Evolutionary conservation across 2,329 filamentous ascomycete genomes (phyloP).

Genomic region (Colletotrichum camelliae): DNA sequence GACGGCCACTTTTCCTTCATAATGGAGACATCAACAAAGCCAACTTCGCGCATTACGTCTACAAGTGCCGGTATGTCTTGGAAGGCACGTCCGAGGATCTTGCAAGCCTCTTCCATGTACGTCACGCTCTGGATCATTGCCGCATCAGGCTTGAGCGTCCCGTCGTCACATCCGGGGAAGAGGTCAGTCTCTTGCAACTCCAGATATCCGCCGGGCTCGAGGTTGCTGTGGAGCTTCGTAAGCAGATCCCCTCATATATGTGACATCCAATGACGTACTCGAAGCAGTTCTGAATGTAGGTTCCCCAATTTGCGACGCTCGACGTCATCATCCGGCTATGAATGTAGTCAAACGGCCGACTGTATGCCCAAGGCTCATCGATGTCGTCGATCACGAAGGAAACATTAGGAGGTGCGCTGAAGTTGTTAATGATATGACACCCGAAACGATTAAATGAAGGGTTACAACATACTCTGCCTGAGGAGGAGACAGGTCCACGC

Average conservation of each 20-base stretch:
- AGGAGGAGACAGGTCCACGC: constrained; percentile 46
- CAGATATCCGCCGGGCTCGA: constrained; percentile 48
- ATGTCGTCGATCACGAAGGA: constrained; percentile 50
- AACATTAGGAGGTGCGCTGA: constrained; percentile 52
- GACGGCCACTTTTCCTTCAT: constrained; percentile 53
- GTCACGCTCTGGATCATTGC: constrained; percentile 34
- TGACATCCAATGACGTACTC: constrained; percentile 21
- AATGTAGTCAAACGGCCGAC: constrained; percentile 44
- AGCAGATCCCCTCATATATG: background rate
- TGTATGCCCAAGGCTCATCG: constrained; percentile 43
- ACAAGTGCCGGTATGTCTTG: constrained; percentile 32
- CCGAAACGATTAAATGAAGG: background rate
- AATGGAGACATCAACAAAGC: constrained; percentile 58
- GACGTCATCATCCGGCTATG: constrained; percentile 42
- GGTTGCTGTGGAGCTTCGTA: constrained; percentile 22
- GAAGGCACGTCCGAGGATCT: constrained; percentile 32
- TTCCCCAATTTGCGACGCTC: constrained; percentile 36
- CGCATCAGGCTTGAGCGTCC: constrained; percentile 30
- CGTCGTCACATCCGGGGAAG: constrained; percentile 44
- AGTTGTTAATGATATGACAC: background rate
- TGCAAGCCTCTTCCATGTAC: constrained; percentile 34
- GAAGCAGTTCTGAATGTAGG: constrained; percentile 39
- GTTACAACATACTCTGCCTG: constrained; percentile 35
- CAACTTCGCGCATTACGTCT: constrained; percentile 51
- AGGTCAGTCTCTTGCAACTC: constrained; percentile 48